Base-by-base conservation (phyloP, 306 rosid genomes). In the Quercus variabilis region DNA sequence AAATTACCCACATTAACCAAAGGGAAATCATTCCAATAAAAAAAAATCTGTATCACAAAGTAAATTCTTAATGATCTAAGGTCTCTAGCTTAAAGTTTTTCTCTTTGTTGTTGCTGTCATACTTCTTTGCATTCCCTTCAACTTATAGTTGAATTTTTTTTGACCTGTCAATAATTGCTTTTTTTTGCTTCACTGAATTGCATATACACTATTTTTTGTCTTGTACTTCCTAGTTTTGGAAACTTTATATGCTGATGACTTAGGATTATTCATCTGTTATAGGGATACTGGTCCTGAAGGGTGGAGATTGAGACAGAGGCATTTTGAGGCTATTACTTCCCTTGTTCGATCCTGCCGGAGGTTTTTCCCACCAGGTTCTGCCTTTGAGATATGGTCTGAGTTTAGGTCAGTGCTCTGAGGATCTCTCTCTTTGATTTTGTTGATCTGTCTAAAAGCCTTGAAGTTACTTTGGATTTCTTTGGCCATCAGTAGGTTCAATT, bases 241-340 rank as follows among this genome's bases (percentile, higher is more conserved):
- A 81, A 74, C 65, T 58, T 71, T 55, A 52, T 64, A 25, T 74
- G 74, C 63, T 18, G 78, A n/a, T 60, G 60, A 69, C 81, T 79
- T 76, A 79, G 72, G 83, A 68, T 75, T 83, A 62, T 84, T 70
- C 67, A 41, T 46, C 28, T 85, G 55, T 83, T 87, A 71, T 86
- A 95, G 99, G 89, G 93, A 80, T 87, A 90, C 99, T 64, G 99
- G 99, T 68, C 99, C 99, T 51, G 99, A 95, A 86, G 99, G 99
- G 15, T 95, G 99, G 99, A 93, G 98, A 85, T 71, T 95, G 77
- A 91, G 93, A 78, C 99, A 95, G 58, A 88, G 97, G 0, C 99
- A 95, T 86, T 95, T 93, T 76, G 99, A 83, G 87, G 74, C 94
- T 49, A 93, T 90, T 71, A 95, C 98, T 71, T 91, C 97, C 78